A percentile compares a stretch with the other conserved stretches of the same genome.
Evolutionary conservation across 2,329 filamentous ascomycete genomes (phyloP).

Genomic region (Talaromyces marneffei): DNA sequence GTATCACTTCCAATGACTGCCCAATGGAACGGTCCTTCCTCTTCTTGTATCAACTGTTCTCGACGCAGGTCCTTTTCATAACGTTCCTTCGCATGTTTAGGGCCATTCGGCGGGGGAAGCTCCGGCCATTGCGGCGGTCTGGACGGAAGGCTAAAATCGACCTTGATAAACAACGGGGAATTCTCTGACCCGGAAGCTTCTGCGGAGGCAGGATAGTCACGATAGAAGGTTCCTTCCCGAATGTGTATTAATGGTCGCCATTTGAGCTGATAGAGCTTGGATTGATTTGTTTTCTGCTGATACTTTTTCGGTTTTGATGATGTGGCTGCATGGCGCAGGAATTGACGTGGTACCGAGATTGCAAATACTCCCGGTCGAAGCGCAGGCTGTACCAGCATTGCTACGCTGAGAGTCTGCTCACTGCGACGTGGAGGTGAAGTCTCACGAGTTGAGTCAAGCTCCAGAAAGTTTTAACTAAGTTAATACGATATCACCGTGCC

Average conservation of each 20-base stretch:
- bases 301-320: background rate
- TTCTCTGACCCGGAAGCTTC: constrained; percentile 50
- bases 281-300: background rate
- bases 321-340: constrained; percentile 12
- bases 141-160: constrained; percentile 66
- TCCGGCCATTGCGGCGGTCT: constrained; percentile 14
- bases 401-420: constrained; percentile 13
- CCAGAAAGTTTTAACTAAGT: background rate
- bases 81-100: background rate
- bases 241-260: constrained; percentile 61
- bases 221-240: constrained; percentile 75
- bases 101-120: background rate
- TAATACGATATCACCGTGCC: background rate
- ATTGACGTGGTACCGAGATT: constrained; percentile 11
- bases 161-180: constrained; percentile 64
- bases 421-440: background rate
- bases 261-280: background rate
- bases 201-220: constrained; percentile 57
- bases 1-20: constrained; percentile 77
- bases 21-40: constrained; percentile 57
- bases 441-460: background rate
- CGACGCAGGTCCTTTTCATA: background rate
- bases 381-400: constrained; percentile 26
- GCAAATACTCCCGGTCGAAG: constrained; percentile 18
- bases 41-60: constrained; percentile 20